phyloP scores from a whole-genome alignment of 208 protist genomes.

The Blechomonas ayalai region DNA sequence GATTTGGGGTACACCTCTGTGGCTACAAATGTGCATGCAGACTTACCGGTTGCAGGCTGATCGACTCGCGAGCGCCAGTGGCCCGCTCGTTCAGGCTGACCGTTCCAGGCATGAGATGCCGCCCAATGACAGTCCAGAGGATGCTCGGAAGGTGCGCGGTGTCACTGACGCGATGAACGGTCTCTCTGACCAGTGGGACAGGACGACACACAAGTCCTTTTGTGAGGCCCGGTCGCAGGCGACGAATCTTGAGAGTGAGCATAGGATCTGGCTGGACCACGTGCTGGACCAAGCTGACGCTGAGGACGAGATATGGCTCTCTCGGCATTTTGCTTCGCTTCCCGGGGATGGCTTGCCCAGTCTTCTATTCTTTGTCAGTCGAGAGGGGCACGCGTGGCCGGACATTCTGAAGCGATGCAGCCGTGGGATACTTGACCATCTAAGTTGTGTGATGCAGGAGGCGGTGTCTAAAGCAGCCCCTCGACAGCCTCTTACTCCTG shows the following conservation, averaged over 20 bases:
- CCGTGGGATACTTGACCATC: conserved; percentile 3
- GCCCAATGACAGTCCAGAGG: too few relatives aligned
- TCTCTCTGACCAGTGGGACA: too few relatives aligned
- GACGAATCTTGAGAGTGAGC: not conserved
- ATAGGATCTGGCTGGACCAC: conserved; percentile 6
- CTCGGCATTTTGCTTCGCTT: conserved; percentile 16
- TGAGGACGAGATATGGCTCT: too few relatives aligned
- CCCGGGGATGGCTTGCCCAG: conserved; percentile 41
- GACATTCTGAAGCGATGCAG: conserved; percentile 4
- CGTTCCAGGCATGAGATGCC: too few relatives aligned
- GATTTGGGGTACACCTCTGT: conserved; percentile 57
- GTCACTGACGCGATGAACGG: too few relatives aligned
- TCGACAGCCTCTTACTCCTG: too few relatives aligned
- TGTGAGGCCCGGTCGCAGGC: conserved; percentile 9
- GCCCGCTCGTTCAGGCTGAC: too few relatives aligned
- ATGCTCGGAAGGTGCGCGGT: too few relatives aligned
- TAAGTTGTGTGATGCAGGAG: conserved; percentile 1
- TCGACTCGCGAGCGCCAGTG: too few relatives aligned
- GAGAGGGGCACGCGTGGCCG: not conserved
- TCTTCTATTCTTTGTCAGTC: conserved; percentile 25
- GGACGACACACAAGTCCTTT: conserved; percentile 5
- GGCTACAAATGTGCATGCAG: conserved; percentile 51
- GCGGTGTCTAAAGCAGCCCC: too few relatives aligned
- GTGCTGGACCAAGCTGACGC: conserved; percentile 6
- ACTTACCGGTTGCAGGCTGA: too few relatives aligned